A percentile compares a stretch with the other conserved stretches of the same genome.
phyloP scores from a whole-genome alignment of 2,329 filamentous ascomycete genomes.

The Zymoseptoria crescenta region DNA sequence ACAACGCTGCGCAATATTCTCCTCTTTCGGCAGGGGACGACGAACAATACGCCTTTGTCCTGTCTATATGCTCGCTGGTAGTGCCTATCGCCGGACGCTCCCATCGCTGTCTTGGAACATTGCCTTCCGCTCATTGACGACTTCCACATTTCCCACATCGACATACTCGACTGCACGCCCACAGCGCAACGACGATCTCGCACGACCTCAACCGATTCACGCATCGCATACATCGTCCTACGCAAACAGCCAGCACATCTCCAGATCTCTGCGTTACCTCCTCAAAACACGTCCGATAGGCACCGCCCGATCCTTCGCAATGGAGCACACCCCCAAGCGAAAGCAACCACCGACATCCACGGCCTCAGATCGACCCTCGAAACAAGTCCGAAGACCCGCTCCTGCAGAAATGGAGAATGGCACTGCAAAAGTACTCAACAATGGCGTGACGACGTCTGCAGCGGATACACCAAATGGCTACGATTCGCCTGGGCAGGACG shows the following conservation, averaged over 20 bases:
- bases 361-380: slow-evolving; percentile 27
- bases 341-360: slow-evolving; percentile 29
- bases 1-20: neutral
- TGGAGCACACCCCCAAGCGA: slow-evolving; percentile 29
- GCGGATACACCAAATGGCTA: slow-evolving; percentile 30
- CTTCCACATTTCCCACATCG: neutral
- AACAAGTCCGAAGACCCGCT: slow-evolving; percentile 27
- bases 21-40: neutral
- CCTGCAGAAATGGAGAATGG: slow-evolving; percentile 17
- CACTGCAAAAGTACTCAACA: slow-evolving; percentile 10
- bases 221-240: neutral
- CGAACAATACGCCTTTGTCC: neutral
- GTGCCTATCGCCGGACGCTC: neutral
- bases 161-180: neutral
- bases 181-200: neutral
- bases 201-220: neutral
- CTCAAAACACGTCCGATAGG: neutral
- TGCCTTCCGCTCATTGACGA: neutral
- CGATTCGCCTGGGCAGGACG: slow-evolving; percentile 36
- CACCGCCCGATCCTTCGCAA: slow-evolving; percentile 5
- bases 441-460: slow-evolving; percentile 24
- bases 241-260: neutral
- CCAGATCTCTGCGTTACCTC: neutral
- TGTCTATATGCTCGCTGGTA: neutral
- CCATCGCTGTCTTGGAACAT: neutral